Evolutionary conservation across 176 grass and related monocot species (phyloP).

Genomic region (Aegilops longissima): DNA sequence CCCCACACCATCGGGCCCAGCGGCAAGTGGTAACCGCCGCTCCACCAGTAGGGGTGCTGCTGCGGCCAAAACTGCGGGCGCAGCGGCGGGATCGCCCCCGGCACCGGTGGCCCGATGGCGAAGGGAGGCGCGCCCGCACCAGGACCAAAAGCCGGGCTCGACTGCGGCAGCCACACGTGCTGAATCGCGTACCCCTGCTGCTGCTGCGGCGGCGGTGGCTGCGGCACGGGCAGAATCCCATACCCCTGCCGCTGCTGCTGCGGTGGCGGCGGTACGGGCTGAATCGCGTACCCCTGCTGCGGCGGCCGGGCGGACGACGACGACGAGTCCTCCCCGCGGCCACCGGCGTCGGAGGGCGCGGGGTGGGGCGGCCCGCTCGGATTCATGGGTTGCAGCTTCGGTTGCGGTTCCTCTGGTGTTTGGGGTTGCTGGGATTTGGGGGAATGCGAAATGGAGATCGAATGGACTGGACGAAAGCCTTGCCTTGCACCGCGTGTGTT

Average conservation of each 20-base stretch:
- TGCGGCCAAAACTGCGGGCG: not conserved
- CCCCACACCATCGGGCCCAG: too few relatives aligned
- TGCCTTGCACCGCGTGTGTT: not conserved
- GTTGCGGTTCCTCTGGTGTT: not conserved
- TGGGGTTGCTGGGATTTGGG: not conserved
- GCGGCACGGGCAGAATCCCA: too few relatives aligned
- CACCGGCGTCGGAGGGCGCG: not conserved
- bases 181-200: not conserved
- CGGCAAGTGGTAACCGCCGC: too few relatives aligned
- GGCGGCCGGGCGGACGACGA: not conserved
- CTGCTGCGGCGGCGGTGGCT: not conserved
- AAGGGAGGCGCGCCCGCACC: too few relatives aligned
- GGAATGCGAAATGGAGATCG: not conserved
- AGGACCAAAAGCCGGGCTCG: too few relatives aligned
- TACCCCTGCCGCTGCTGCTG: not conserved
- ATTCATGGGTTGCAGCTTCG: conserved; percentile 10
- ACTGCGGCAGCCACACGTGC: too few relatives aligned
- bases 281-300: not conserved
- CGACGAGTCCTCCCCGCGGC: not conserved
- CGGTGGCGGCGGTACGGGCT: too few relatives aligned
- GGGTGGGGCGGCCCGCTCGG: not conserved
- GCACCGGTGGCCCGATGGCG: too few relatives aligned
- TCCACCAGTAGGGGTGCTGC: not conserved
- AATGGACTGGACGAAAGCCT: not conserved
- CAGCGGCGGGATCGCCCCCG: not conserved